Evolutionary conservation across 768 basidiomycete genomes (phyloP), one percentile per base, ranked within the genome.

Genomic region (Trametes villosa): DNA sequence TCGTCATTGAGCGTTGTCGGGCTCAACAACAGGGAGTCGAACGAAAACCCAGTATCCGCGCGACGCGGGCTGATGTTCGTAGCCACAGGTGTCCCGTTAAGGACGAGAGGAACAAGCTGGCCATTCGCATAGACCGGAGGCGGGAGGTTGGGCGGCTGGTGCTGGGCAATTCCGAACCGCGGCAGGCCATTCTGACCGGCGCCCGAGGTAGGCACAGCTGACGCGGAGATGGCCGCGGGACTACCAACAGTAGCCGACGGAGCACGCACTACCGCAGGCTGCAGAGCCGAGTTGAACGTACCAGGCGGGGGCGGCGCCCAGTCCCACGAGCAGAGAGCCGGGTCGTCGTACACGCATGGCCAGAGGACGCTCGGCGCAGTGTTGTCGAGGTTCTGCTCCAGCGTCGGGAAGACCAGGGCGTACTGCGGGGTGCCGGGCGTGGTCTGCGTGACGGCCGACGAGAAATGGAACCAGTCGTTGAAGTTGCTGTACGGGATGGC

Each of bases 391-490:
- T 57, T 57, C 22, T 48, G 46, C 33, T 20, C 29, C 22, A 29
- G n/a, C 7, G 15, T 57, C 34, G 46, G 12, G 34, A 42, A 36
- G 4, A 57, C 9, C 7, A 47, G 55, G 3, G 31, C 55, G 22
- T 57, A 57, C 11, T 40, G 36, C 24, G 55, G 55, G 4, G 55
- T 57, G 1, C 55, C 55, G 9, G 55, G 55, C 4, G 46, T 42
- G 9, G 55, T 57, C 1, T 29, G 46, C 9, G 26, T 13, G 26
- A 57, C 55, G 20, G 46, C 34, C 15, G 55, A 57, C 17, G 55
- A 57, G 47, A 48, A 57, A 13, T 57, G 55, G 29, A 40, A 57
- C 55, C 55, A 57, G 55, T 57, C 55, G 46, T 57, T 49, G 55
- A 57, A 41, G 55, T 57, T 57, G 15, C 6, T 29, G 34, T 57